phyloP scores from a whole-genome alignment of 192 early-diverging fungal genomes.

The Mortierella alpina region DNA sequence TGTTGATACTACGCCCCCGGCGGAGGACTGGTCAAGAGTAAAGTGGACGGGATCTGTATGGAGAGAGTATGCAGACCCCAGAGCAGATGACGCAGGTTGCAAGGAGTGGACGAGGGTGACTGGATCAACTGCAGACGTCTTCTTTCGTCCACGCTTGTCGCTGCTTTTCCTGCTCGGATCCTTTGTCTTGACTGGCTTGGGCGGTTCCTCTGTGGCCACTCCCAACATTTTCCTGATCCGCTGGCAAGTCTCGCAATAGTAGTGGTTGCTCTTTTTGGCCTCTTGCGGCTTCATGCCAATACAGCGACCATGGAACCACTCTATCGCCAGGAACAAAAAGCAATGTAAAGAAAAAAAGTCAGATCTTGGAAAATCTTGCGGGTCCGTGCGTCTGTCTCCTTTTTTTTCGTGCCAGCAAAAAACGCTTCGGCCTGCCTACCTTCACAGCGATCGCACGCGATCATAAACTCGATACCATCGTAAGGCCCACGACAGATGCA shows the following conservation, averaged over 20 bases:
- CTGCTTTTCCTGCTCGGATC: constrained; percentile 10
- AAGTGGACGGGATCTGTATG: too few relatives aligned
- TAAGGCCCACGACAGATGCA: constrained; percentile 64
- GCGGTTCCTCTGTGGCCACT: background rate
- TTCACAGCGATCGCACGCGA: constrained; percentile 65
- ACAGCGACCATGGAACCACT: constrained; percentile 70
- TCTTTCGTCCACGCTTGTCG: constrained; percentile 14
- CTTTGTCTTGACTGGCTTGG: constrained; percentile 12
- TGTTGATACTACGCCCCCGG: too few relatives aligned
- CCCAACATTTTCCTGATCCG: constrained; percentile 42
- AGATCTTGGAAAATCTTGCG: background rate
- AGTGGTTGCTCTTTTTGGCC: constrained; percentile 44
- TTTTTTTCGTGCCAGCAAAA: background rate
- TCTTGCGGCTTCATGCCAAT: constrained; percentile 59
- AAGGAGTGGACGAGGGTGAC: too few relatives aligned
- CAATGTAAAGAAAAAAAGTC: background rate
- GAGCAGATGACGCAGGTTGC: too few relatives aligned
- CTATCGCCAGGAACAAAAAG: constrained; percentile 21
- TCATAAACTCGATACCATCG: constrained; percentile 67
- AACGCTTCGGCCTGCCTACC: constrained; percentile 26
- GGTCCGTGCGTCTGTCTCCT: background rate
- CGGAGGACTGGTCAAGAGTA: too few relatives aligned
- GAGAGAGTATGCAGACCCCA: too few relatives aligned
- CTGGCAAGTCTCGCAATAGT: constrained; percentile 40
- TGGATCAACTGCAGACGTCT: too few relatives aligned